These are phyloP conservation scores for Neurospora tetraspora DNA, from an alignment of 495 filamentous ascomycete genomes.

Conservation along the genomic window DNA sequence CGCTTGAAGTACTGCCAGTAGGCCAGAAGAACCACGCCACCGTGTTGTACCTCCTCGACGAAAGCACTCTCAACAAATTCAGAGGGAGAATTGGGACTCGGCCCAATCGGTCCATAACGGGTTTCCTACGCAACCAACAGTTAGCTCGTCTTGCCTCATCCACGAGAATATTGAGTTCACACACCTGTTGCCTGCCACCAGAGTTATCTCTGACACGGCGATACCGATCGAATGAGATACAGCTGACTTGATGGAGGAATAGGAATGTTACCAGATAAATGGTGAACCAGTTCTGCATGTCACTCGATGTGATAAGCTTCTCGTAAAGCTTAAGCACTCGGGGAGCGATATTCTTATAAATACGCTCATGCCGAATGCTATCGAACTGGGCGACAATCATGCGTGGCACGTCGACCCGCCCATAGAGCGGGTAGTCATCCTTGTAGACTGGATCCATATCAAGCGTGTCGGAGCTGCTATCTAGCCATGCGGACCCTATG, in stretches of 20 bases:
- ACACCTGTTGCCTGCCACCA: slow-evolving; percentile 4
- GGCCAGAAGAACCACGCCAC: slow-evolving; percentile 14
- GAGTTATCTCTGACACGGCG: slow-evolving; percentile 9
- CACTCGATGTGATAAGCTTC: slow-evolving; percentile 19
- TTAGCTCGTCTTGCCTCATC: not conserved
- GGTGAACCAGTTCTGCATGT: slow-evolving; percentile 27
- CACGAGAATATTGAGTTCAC: not conserved
- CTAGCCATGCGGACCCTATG: slow-evolving; percentile 29
- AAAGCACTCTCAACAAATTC: slow-evolving; percentile 7
- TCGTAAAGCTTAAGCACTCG: slow-evolving; percentile 23
- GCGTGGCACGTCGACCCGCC: slow-evolving; percentile 24
- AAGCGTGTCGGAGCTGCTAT: slow-evolving; percentile 19
- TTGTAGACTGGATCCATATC: slow-evolving; percentile 19
- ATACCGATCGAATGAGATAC: slow-evolving; percentile 11
- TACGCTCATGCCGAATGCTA: slow-evolving; percentile 24
- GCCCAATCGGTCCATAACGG: slow-evolving; percentile 11
- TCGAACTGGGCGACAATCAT: slow-evolving; percentile 43
- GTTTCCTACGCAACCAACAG: slow-evolving; percentile 11
- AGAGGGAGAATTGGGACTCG: not conserved
- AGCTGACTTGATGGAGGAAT: slow-evolving; percentile 13
- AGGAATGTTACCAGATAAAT: slow-evolving; percentile 34
- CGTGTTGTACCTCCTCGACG: slow-evolving; percentile 17
- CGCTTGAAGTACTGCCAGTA: slow-evolving; percentile 23
- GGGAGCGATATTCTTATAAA: slow-evolving; percentile 13
- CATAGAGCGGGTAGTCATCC: slow-evolving; percentile 11